phyloP scores from a whole-genome alignment of 129 eudicot genomes.

The Deinandra increscens region DNA sequence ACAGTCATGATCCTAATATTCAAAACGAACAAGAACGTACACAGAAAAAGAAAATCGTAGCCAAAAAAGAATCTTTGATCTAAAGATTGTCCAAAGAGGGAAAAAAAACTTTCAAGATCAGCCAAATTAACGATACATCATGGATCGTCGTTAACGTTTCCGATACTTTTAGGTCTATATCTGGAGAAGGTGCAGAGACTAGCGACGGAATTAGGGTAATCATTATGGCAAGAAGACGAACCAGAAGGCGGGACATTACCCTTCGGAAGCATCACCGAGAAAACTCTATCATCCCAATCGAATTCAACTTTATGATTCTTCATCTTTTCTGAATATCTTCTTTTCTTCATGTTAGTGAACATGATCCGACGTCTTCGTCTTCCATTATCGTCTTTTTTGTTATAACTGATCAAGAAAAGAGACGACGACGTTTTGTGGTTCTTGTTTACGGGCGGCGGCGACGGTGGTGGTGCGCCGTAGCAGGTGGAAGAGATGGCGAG shows the following conservation, averaged over 20 bases:
- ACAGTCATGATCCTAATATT: constrained; percentile 18
- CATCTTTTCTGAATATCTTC: constrained; percentile 8
- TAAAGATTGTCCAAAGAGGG: background rate
- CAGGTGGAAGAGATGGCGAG: constrained; percentile 16
- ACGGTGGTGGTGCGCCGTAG: constrained; percentile 21
- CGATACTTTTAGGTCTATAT: constrained; percentile 11
- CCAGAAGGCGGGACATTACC: constrained; percentile 86
- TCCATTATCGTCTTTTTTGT: constrained; percentile 5
- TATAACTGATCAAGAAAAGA: constrained; percentile 28
- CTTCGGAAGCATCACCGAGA: constrained; percentile 76
- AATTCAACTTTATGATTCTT: constrained; percentile 10
- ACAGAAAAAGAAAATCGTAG: background rate
- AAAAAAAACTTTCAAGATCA: constrained; percentile 18
- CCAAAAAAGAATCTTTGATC: background rate
- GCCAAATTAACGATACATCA: background rate
- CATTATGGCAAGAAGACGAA: constrained; percentile 78
- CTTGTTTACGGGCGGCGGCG: background rate
- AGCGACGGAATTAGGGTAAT: constrained; percentile 48
- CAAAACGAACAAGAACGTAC: background rate
- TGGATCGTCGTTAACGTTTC: background rate
- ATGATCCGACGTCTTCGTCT: constrained; percentile 13
- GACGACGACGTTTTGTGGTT: constrained; percentile 40
- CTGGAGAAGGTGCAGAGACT: constrained; percentile 38
- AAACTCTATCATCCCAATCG: constrained; percentile 33
- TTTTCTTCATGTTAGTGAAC: constrained; percentile 29